These are phyloP conservation scores for Quercus lobata DNA, from an alignment of 331 rosid genomes.

Conservation along the genomic window DNA sequence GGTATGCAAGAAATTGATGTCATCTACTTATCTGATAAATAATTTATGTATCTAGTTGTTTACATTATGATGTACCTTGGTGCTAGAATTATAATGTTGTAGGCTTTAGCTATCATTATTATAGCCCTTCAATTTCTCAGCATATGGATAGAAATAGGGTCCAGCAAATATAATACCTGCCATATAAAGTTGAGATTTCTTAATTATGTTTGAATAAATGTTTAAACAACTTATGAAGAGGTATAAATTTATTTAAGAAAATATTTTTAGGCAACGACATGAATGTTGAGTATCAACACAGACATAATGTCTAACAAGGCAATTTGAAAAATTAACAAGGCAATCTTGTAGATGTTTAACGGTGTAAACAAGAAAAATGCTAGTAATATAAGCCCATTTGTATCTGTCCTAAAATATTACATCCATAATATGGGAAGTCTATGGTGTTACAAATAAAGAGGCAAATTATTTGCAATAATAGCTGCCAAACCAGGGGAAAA, in stretches of 20 bases:
- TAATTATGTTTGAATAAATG: background rate
- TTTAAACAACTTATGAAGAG: background rate
- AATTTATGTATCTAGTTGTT: background rate
- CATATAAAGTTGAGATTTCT: too few species aligned
- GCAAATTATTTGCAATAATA: background rate
- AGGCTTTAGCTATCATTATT: background rate
- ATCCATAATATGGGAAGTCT: background rate
- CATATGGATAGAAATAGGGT: too few species aligned
- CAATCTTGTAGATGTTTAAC: background rate
- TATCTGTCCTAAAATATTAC: background rate
- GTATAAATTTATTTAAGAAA: background rate
- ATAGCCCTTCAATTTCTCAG: too few species aligned
- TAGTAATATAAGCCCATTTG: too few species aligned
- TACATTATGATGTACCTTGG: background rate
- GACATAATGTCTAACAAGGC: background rate
- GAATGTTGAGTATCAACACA: background rate
- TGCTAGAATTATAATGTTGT: background rate
- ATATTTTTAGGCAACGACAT: background rate
- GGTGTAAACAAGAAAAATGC: background rate
- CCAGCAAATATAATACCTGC: too few species aligned
- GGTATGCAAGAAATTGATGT: conserved; percentile 39
- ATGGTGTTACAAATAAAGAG: background rate
- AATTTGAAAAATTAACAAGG: background rate
- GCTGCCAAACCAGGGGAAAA: background rate
- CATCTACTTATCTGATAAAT: conserved; percentile 19